A percentile compares a stretch with the other conserved stretches of the same genome.
Conservation (phyloP, 441 rosid genomes). For the Corymbia citriodora region DNA sequence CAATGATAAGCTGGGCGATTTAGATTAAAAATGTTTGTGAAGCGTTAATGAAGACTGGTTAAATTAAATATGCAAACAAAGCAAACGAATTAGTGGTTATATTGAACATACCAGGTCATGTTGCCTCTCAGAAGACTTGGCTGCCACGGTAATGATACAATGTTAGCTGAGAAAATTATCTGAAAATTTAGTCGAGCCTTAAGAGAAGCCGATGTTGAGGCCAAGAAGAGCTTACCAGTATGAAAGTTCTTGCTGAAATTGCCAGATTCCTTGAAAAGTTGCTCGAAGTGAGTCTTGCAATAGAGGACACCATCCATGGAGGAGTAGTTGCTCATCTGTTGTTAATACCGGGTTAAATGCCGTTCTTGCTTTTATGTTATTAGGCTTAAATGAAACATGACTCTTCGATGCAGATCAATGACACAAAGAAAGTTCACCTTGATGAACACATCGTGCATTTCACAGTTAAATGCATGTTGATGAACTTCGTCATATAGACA, state of each 20-base stretch:
- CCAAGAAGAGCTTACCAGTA: conserved; percentile 26
- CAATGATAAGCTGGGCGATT: neutral
- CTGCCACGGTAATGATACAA: conserved; percentile 21
- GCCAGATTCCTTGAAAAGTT: conserved; percentile 95
- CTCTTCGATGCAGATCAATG: neutral
- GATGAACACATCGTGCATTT: neutral
- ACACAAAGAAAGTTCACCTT: neutral
- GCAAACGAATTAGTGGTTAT: neutral
- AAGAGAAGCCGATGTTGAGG: neutral
- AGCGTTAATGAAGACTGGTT: neutral
- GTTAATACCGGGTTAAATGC: neutral
- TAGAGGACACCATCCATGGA: conserved; percentile 97
- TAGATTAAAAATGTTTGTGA: neutral
- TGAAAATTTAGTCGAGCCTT: neutral
- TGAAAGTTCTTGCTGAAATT: conserved; percentile 95
- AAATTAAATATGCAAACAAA: neutral
- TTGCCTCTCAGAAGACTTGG: conserved; percentile 50
- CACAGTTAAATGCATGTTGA: neutral
- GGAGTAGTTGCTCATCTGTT: conserved; percentile 90
- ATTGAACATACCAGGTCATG: conserved; percentile 45
- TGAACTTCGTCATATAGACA: neutral
- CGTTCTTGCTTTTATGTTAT: neutral
- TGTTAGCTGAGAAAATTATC: neutral
- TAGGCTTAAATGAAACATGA: neutral
- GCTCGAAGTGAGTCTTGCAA: conserved; percentile 94